Evolutionary conservation across 495 filamentous ascomycete genomes (phyloP), one percentile per base, ranked within the genome.

Genomic region (Entonaema liquescens): DNA sequence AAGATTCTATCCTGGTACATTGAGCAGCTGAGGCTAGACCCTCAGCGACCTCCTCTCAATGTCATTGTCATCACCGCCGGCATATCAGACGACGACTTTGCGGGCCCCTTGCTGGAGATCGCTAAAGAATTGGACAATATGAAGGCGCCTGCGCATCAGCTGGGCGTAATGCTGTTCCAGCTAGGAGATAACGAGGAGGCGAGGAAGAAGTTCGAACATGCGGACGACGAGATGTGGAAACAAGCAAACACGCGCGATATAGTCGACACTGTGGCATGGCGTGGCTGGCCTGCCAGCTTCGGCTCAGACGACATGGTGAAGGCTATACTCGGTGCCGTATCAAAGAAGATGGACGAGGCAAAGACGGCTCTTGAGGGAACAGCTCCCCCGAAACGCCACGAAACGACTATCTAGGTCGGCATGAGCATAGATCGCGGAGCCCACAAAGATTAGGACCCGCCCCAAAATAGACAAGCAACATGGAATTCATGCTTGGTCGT

Each of bases 321-420:
- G 64, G 69, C 69, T 0, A 55, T 72, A n/a, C n/a, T 72, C 2
- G 69, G 69, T 15, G 69, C 69, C 21, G 69, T 72, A 26, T 72
- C 69, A 1, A 72, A 72, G 69, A 72, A 72, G 59, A 72, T 72
- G 69, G 69, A 72, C 38, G 63, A 54, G 0, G 69, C 69, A 31
- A 67, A 67, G 59, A 35, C 69, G 35, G 69, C 69, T n/a, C 53
- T 72, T 0, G 69, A 35, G 1, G 69, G 69, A 15, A 72, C 53
- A 17, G 64, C 53, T 19, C 58, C 59, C 21, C 69, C 69, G 23
- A 64, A 67, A 49, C 69, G 69, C 19, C 52, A 64, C 9, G 69
- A 72, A 25, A 72, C 69, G 4, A 72, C 53, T 2, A 50, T 70
- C 36, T 70, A 44, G 53, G 17, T n/a, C 13, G 33, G 1, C 55